Percentiles rank a stretch among this genome's conserved stretches.
These are phyloP conservation scores for Vigna reflexopilosa DNA, from an alignment of 306 rosid genomes.

Conservation along the genomic window DNA sequence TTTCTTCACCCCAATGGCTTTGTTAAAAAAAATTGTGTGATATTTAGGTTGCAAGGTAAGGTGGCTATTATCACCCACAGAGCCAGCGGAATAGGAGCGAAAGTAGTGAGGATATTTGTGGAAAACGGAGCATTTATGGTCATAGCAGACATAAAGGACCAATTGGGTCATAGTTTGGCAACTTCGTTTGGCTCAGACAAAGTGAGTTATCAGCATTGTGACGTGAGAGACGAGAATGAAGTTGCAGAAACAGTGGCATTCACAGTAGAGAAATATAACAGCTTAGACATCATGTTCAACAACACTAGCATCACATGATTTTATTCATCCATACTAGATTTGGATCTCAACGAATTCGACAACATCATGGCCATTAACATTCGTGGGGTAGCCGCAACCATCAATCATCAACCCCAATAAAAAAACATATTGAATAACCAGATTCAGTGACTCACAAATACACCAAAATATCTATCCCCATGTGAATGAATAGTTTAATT, in stretches of 20 bases:
- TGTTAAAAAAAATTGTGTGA: conserved; percentile 9
- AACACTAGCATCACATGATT: conserved; percentile 70
- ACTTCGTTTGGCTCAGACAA: conserved; percentile 52
- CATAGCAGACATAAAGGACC: conserved; percentile 67
- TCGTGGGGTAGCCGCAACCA: conserved; percentile 56
- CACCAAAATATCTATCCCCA: conserved; percentile 25
- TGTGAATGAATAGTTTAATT: conserved; percentile 16
- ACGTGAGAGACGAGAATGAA: conserved; percentile 74
- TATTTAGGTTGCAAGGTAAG: conserved; percentile 73
- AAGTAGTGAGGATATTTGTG: conserved; percentile 55
- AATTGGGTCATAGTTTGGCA: conserved; percentile 57
- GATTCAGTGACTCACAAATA: neutral
- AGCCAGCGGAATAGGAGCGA: conserved; percentile 59
- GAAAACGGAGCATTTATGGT: conserved; percentile 69
- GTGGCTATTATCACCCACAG: conserved; percentile 59
- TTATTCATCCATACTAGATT: conserved; percentile 56
- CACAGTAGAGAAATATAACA: conserved; percentile 59
- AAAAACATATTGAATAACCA: neutral
- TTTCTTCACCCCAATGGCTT: conserved; percentile 76
- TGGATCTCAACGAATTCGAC: conserved; percentile 60
- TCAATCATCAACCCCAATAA: conserved; percentile 38
- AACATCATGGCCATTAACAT: conserved; percentile 62
- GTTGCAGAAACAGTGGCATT: conserved; percentile 61
- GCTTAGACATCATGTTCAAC: conserved; percentile 66
- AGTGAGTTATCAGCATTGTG: conserved; percentile 68